Evolutionary conservation across 768 basidiomycete genomes (phyloP).

Genomic region (Suillus americanus): DNA sequence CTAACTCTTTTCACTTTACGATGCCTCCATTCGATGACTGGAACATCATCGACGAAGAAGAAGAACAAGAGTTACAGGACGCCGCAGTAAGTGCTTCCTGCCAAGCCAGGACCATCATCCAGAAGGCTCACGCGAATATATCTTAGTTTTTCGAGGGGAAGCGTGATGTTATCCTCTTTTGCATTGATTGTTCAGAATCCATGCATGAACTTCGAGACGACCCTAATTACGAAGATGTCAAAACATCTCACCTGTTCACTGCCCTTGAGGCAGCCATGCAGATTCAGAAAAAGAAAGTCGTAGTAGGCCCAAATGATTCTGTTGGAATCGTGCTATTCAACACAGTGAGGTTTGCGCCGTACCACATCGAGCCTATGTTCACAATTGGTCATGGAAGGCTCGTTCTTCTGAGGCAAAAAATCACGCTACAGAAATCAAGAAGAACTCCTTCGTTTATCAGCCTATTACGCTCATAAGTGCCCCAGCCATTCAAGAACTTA

Average conservation of each 20-base stretch:
- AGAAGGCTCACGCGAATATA: not conserved
- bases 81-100: conserved; percentile 43
- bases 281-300: conserved; percentile 87
- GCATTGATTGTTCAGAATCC: conserved; percentile 89
- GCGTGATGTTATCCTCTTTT: conserved; percentile 90
- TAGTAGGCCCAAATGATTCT: conserved; percentile 84
- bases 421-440: conserved; percentile 60
- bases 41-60: conserved; percentile 78
- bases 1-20: not conserved
- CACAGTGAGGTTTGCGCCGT: conserved; percentile 55
- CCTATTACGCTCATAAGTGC: conserved; percentile 77
- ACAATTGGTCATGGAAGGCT: conserved; percentile 16
- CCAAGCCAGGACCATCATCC: conserved; percentile 1
- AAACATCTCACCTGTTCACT: conserved; percentile 74
- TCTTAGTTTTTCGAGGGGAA: conserved; percentile 66
- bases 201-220: conserved; percentile 79
- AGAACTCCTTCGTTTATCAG: conserved; percentile 71
- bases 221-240: conserved; percentile 59
- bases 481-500: conserved; percentile 76
- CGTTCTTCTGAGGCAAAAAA: conserved; percentile 33
- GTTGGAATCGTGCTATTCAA: conserved; percentile 94
- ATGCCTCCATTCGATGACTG: conserved; percentile 81
- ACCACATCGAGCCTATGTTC: not conserved
- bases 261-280: conserved; percentile 84
- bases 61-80: conserved; percentile 81